Evolutionary conservation across 73 alveolate genomes (phyloP).

Genomic region (Tetrahymena elliotti): DNA sequence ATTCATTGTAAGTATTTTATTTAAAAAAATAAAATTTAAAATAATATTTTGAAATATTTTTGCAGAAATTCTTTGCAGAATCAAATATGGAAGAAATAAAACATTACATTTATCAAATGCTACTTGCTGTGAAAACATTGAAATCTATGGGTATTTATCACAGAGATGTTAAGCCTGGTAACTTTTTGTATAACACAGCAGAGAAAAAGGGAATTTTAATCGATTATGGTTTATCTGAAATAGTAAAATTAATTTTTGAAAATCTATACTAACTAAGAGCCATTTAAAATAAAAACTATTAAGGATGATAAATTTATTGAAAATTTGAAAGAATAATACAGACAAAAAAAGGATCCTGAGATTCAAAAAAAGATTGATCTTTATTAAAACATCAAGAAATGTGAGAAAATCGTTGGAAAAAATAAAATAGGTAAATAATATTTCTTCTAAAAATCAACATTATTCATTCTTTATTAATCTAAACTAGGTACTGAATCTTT

Average conservation of each 20-base stretch:
- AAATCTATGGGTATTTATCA: slow-evolving; percentile 80
- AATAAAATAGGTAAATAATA: not conserved
- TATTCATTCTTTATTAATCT: not conserved
- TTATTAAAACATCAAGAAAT: slow-evolving; percentile 52
- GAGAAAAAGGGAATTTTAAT: slow-evolving; percentile 75
- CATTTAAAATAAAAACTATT: not conserved
- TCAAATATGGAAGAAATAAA: slow-evolving; percentile 50
- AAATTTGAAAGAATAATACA: slow-evolving; percentile 63
- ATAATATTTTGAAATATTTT: not conserved
- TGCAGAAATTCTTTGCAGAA: slow-evolving; percentile 47
- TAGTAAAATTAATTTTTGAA: slow-evolving; percentile 51
- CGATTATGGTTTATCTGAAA: slow-evolving; percentile 91
- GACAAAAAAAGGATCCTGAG: slow-evolving; percentile 60
- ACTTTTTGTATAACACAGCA: slow-evolving; percentile 77
- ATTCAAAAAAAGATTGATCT: slow-evolving; percentile 27
- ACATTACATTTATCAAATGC: slow-evolving; percentile 67
- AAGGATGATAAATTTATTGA: slow-evolving; percentile 43
- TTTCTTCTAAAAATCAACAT: not conserved
- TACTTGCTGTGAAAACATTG: slow-evolving; percentile 65
- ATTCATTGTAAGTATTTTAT: slow-evolving; percentile 4
- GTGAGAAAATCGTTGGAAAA: not conserved
- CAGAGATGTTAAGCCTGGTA: slow-evolving; percentile 92
- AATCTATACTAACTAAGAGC: not conserved
- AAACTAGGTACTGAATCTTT: slow-evolving; percentile 84
- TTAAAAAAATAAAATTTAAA: not conserved